These are phyloP conservation scores for Phyllostachys edulis DNA, from an alignment of 176 grass and related monocot genomes.

Conservation along the genomic window DNA sequence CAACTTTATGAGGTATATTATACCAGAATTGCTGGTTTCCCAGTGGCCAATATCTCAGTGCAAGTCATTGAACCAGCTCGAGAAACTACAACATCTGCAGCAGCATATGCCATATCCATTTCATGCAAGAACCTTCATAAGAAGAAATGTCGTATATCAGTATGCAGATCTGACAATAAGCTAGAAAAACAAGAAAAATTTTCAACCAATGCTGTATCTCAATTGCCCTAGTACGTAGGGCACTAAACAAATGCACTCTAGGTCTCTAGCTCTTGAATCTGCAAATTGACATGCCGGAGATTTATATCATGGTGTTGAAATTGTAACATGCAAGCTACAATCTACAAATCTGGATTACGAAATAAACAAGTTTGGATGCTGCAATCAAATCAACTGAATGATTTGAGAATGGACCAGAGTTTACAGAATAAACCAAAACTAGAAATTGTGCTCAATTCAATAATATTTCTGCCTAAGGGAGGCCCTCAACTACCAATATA, in stretches of 20 bases:
- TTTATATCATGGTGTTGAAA: not conserved
- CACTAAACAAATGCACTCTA: not conserved
- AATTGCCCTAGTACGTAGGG: not conserved
- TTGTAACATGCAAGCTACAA: not conserved
- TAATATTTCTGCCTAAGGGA: not conserved
- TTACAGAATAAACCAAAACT: constrained; percentile 19
- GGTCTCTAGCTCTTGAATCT: not conserved
- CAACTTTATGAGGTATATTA: not conserved
- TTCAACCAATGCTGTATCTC: not conserved
- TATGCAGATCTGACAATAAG: not conserved
- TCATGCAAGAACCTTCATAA: constrained; percentile 75
- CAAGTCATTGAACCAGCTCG: constrained; percentile 82
- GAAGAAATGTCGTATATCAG: constrained; percentile 26
- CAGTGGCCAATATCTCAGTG: constrained; percentile 85
- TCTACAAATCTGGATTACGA: not conserved
- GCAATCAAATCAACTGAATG: not conserved
- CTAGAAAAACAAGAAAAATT: not conserved
- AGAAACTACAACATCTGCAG: constrained; percentile 73
- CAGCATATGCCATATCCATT: constrained; percentile 81
- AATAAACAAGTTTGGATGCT: not conserved
- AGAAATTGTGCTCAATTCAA: not conserved
- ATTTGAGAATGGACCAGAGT: not conserved
- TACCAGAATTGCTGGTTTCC: constrained; percentile 93
- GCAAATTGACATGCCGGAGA: not conserved
- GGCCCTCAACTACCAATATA: not conserved